Percentiles rank a stretch among this genome's conserved stretches.
These are phyloP conservation scores for Vitis hybrid DNA, from an alignment of 177 flowering plant species.

Conservation along the genomic window DNA sequence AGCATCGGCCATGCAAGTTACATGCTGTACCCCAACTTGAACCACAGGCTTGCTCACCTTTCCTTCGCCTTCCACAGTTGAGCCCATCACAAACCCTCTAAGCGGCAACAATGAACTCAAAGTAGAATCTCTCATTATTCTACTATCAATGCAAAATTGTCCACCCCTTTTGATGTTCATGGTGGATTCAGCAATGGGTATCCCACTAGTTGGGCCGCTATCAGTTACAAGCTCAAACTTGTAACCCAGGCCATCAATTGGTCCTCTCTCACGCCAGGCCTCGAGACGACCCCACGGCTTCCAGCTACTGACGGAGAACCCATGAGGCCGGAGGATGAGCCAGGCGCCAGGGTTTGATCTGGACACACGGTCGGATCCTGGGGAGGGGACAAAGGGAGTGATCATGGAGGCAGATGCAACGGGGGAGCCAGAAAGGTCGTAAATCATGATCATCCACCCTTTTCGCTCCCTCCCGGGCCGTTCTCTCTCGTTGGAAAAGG, in stretches of 20 bases:
- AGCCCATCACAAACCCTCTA: slow-evolving; percentile 80
- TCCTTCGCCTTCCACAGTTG: slow-evolving; percentile 88
- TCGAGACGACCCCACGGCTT: slow-evolving; percentile 97
- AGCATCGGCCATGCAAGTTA: slow-evolving; percentile 87
- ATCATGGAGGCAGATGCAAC: slow-evolving; percentile 96
- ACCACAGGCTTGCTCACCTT: slow-evolving; percentile 74
- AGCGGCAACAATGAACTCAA: slow-evolving; percentile 29
- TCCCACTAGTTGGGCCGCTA: slow-evolving; percentile 38
- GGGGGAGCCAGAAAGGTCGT: slow-evolving; percentile 92
- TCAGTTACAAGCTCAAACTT: slow-evolving; percentile 73
- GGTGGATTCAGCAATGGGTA: slow-evolving; percentile 65
- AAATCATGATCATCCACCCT: slow-evolving; percentile 87
- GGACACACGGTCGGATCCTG: slow-evolving; percentile 80
- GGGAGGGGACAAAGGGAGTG: slow-evolving; percentile 96
- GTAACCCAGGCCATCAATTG: slow-evolving; percentile 74
- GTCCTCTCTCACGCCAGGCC: slow-evolving; percentile 89
- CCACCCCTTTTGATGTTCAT: slow-evolving; percentile 75
- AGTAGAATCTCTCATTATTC: slow-evolving; percentile 26
- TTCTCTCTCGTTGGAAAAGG: slow-evolving; percentile 52
- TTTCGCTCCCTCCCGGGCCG: slow-evolving; percentile 64
- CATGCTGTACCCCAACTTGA: slow-evolving; percentile 74
- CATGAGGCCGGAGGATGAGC: slow-evolving; percentile 85
- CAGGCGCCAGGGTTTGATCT: slow-evolving; percentile 95
- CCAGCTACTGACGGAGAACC: slow-evolving; percentile 66
- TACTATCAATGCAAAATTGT: slow-evolving; percentile 58